These are phyloP conservation scores for Saturnispora saitoi DNA, from an alignment of 805 yeast genomes.

Conservation along the genomic window DNA sequence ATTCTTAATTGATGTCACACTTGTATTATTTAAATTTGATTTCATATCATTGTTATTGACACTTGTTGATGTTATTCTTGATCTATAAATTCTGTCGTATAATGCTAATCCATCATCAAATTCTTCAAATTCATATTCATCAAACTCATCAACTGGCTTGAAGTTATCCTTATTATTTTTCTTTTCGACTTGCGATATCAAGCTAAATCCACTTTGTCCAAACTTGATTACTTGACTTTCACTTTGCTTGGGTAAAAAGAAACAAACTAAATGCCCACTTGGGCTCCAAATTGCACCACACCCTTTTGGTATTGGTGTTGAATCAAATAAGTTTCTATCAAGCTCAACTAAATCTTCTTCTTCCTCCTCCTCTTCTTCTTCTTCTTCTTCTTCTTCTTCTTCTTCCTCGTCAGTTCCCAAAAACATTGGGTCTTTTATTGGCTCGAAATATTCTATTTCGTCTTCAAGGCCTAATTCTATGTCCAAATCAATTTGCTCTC, in stretches of 20 bases:
- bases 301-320: conserved; percentile 86
- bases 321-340: conserved; percentile 42
- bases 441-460: background rate
- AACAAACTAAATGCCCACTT: conserved; percentile 72
- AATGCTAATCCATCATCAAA: conserved; percentile 35
- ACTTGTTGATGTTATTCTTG: conserved; percentile 44
- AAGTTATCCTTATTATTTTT: conserved; percentile 21
- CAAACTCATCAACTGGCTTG: conserved; percentile 24
- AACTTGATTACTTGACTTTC: conserved; percentile 36
- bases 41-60: conserved; percentile 26
- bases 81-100: conserved; percentile 44
- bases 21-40: background rate
- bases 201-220: conserved; percentile 47
- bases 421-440: background rate
- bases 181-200: conserved; percentile 25
- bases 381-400: conserved; percentile 6
- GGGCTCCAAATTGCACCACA: conserved; percentile 89
- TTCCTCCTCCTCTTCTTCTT: conserved; percentile 11
- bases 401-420: background rate
- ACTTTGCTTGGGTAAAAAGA: conserved; percentile 54
- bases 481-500: conserved; percentile 40
- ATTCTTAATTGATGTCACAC: conserved; percentile 32
- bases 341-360: background rate
- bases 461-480: conserved; percentile 25
- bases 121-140: conserved; percentile 25